phyloP scores from a whole-genome alignment of 148 eudicot species.

The Fagopyrum esculentum region DNA sequence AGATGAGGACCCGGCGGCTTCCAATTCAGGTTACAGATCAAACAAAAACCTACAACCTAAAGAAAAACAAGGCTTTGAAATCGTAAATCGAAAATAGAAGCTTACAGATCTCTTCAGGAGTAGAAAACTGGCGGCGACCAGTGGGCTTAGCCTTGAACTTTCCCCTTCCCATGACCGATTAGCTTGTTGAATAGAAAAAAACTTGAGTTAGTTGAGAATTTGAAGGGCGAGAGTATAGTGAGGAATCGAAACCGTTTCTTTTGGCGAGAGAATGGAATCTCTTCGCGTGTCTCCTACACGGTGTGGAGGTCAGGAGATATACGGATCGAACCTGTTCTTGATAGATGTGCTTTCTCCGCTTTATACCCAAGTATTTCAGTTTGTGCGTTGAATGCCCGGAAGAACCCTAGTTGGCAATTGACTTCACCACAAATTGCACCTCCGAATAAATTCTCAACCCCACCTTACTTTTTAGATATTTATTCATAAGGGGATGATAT shows the following conservation, averaged over 20 bases:
- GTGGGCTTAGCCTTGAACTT: constrained; percentile 71
- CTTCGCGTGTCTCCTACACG: neutral
- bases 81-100: neutral
- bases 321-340: neutral
- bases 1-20: neutral
- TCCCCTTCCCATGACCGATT: constrained; percentile 48
- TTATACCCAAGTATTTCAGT: neutral
- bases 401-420: neutral
- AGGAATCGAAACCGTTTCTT: constrained; percentile 8
- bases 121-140: constrained; percentile 62
- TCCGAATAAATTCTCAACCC: constrained; percentile 1
- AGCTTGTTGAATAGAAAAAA: neutral
- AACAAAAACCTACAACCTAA: constrained; percentile 12
- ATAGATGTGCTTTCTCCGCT: constrained; percentile 1
- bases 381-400: neutral
- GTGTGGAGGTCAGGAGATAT: neutral
- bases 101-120: constrained; percentile 49
- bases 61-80: neutral
- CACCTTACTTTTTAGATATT: neutral
- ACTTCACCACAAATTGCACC: neutral
- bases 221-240: neutral
- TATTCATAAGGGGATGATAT: too few relatives aligned
- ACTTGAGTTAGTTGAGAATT: neutral
- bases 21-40: neutral
- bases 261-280: neutral